Evolutionary conservation across 2,329 filamentous ascomycete species (phyloP).

Genomic region (Corynespora cassiicola): DNA sequence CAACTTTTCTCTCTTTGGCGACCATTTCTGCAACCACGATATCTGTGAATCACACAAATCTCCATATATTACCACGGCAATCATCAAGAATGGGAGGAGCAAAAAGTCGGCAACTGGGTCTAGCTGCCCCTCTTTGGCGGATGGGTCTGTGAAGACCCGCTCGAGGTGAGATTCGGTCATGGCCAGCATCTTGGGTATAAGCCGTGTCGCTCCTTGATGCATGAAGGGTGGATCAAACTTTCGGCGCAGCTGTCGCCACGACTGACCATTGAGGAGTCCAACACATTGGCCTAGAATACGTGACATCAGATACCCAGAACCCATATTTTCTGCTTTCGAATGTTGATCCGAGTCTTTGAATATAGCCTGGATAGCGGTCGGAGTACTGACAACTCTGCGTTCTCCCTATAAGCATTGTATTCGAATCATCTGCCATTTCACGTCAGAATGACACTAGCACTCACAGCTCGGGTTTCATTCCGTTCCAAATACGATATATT

Average conservation of each 20-base stretch:
- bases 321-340: conserved; percentile 49
- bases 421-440: too few relatives aligned
- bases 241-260: conserved; percentile 24
- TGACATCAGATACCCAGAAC: conserved; percentile 49
- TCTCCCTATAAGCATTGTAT: too few relatives aligned
- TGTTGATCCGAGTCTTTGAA: conserved; percentile 55
- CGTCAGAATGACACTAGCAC: conserved; percentile 15
- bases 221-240: conserved; percentile 2
- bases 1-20: conserved; percentile 37
- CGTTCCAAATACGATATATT: conserved; percentile 44
- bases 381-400: conserved; percentile 44
- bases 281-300: conserved; percentile 52
- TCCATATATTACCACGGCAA: conserved; percentile 48
- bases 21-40: conserved; percentile 26
- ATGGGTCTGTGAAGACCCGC: conserved; percentile 2
- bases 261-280: conserved; percentile 41
- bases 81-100: conserved; percentile 47
- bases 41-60: conserved; percentile 24
- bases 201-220: background rate
- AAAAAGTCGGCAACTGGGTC: conserved; percentile 39
- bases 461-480: conserved; percentile 49
- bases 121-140: conserved; percentile 5
- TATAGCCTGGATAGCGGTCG: conserved; percentile 43
- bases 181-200: conserved; percentile 2
- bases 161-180: conserved; percentile 10